phyloP scores from a whole-genome alignment of 2,329 filamentous ascomycete genomes.

The Pseudogymnoascus sp. region DNA sequence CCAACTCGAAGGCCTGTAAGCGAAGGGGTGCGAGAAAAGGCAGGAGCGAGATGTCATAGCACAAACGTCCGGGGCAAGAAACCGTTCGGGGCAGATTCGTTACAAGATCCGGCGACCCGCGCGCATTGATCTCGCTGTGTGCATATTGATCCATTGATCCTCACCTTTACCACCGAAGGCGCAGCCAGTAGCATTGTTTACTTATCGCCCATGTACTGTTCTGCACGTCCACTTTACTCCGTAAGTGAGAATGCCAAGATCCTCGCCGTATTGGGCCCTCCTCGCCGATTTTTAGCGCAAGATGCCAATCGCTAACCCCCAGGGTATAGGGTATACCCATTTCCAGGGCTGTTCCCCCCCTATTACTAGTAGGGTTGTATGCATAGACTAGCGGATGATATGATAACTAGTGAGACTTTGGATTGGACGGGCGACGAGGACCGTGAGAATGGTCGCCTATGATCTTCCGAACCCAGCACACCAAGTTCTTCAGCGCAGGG shows the following conservation, averaged over 20 bases:
- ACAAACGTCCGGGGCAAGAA: neutral
- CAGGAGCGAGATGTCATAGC: neutral
- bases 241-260: neutral
- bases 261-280: neutral
- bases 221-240: neutral
- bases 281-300: neutral
- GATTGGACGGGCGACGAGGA: neutral
- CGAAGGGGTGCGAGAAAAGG: neutral
- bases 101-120: neutral
- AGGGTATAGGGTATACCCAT: neutral
- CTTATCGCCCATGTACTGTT: neutral
- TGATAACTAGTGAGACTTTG: neutral
- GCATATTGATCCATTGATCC: neutral
- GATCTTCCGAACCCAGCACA: neutral
- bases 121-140: neutral
- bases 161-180: neutral
- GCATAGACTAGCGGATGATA: neutral
- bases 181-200: neutral
- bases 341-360: neutral
- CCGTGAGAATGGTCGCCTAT: neutral
- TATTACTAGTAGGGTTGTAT: neutral
- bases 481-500: neutral
- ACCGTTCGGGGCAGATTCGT: neutral
- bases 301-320: neutral
- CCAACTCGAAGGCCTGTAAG: neutral